Conservation (phyloP, 2,329 filamentous ascomycete genomes). For the Aspergillus latus region DNA sequence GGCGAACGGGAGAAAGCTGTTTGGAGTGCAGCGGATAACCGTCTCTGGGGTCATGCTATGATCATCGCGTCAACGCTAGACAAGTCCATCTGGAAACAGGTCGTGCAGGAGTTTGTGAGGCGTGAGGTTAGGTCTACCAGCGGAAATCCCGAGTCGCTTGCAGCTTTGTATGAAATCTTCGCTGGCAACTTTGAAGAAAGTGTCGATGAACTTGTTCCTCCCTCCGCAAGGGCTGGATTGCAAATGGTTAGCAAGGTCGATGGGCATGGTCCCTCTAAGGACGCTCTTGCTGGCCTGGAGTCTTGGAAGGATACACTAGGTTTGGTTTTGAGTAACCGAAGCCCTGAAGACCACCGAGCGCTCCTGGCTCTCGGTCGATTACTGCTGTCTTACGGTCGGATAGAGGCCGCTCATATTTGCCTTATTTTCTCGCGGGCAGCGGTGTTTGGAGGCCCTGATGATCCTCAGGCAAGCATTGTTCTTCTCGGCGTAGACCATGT, state of each 20-base stretch:
- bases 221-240: constrained; percentile 85
- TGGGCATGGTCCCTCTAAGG: constrained; percentile 61
- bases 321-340: constrained; percentile 85
- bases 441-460: constrained; percentile 79
- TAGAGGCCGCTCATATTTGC: constrained; percentile 91
- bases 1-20: constrained; percentile 89
- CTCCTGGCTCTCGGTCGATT: constrained; percentile 78
- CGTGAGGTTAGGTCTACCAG: constrained; percentile 86
- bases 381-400: constrained; percentile 78
- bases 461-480: constrained; percentile 74
- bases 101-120: constrained; percentile 91
- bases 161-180: constrained; percentile 88
- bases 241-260: constrained; percentile 79
- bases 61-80: constrained; percentile 81
- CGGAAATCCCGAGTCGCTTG: constrained; percentile 80
- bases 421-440: constrained; percentile 79
- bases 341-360: constrained; percentile 72
- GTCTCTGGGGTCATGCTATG: constrained; percentile 95
- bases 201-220: constrained; percentile 90
- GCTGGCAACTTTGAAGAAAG: constrained; percentile 93
- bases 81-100: constrained; percentile 77
- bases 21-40: constrained; percentile 89
- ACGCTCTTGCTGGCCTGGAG: constrained; percentile 80
- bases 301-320: constrained; percentile 91
- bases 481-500: constrained; percentile 83